These are phyloP conservation scores for Pichia sporocuriosa DNA, from an alignment of 805 yeast genomes.

Conservation along the genomic window DNA sequence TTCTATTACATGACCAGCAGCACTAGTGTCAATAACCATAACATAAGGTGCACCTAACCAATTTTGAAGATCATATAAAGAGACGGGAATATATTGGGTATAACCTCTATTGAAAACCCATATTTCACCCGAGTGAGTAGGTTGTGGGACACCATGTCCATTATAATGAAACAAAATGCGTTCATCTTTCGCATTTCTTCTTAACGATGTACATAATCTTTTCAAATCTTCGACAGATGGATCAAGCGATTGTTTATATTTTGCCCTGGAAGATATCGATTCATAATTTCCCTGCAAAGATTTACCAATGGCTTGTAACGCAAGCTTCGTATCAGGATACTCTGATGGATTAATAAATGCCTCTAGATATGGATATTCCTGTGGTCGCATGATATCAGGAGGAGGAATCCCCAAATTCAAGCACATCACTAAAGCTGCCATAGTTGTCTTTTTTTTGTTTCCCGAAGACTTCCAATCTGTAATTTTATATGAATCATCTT, in stretches of 20 bases:
- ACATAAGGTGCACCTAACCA: conserved; percentile 99
- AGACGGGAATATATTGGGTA: conserved; percentile 95
- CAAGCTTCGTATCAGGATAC: conserved; percentile 80
- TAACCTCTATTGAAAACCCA: conserved; percentile 98
- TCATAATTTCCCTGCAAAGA: conserved; percentile 84
- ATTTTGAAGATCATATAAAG: conserved; percentile 88
- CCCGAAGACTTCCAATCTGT: conserved; percentile 88
- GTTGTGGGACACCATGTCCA: conserved; percentile 98
- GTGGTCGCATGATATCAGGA: conserved; percentile 88
- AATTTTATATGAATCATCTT: conserved; percentile 60
- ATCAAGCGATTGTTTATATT: conserved; percentile 86
- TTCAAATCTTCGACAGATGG: conserved; percentile 95
- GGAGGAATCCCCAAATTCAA: conserved; percentile 94
- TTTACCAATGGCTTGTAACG: conserved; percentile 86
- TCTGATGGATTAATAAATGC: conserved; percentile 89
- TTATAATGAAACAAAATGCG: conserved; percentile 90
- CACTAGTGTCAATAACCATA: conserved; percentile 88
- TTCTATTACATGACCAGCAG: conserved; percentile 87
- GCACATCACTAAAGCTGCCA: conserved; percentile 88
- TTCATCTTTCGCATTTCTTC: conserved; percentile 90
- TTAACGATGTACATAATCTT: conserved; percentile 78
- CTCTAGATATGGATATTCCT: conserved; percentile 86
- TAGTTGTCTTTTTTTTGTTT: conserved; percentile 86
- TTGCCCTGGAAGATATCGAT: conserved; percentile 75
- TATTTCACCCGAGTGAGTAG: conserved; percentile 91